Base-by-base conservation (phyloP, 495 filamentous ascomycete genomes). In the Xylaria telfairii region DNA sequence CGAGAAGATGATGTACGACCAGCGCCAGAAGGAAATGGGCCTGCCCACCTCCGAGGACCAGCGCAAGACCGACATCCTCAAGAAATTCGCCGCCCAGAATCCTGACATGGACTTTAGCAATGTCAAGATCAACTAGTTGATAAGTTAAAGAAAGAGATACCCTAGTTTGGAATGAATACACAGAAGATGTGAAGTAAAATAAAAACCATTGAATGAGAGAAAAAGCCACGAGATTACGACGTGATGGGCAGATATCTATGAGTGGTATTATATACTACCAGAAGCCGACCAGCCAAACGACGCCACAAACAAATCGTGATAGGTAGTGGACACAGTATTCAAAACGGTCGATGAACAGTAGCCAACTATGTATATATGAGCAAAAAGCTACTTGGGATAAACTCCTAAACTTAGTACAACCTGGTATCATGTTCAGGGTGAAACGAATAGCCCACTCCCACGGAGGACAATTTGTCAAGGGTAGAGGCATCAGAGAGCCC, bases 1-100 rank as follows among this genome's bases (percentile, higher is more conserved):
- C 51, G 96, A 99, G 90, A 99, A 99, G 88, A 98, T 99, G 96
- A 99, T 99, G 96, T 99, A 87, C 75, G 96, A 99, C 83, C 96
- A 99, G 87, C 86, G 92, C 56, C 94, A 97, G 87, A 98, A 98
- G 89, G 96, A 97, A 86, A 34, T 75, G 72, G 96, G 96, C 8
- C 88, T 90, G 78, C 91, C 92, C 74, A 93, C 90, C 28, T 96
- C 92, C 71, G 96, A 98, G 71, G 95, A 99, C 83, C 88, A 94
- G 84, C 90, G 91, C 85, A 98, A 99, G 88, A 80, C 87, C 81
- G 96, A 98, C 46, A 90, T 98, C 76, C 79, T 99, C 79, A 91
- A 92, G 85, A 93, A 95, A 81, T 99, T 98, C 81, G 90, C 97
- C 89, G 85, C 76, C 26, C 81, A 87, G 75, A 84, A 87, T 54